phyloP scores from a whole-genome alignment of 2,329 filamentous ascomycete species.

The Fusarium hainanense region DNA sequence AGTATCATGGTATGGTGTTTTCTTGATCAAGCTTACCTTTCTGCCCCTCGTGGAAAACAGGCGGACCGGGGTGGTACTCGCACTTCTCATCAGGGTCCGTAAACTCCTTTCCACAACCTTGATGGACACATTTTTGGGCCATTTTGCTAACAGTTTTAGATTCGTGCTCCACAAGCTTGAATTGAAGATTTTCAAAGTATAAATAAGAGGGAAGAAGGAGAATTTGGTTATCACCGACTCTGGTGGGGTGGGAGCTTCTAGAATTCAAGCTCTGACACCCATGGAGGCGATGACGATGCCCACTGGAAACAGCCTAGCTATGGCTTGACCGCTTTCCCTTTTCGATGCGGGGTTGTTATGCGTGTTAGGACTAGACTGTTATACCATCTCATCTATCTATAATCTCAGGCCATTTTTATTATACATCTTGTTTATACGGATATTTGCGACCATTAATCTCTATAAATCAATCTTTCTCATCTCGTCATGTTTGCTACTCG shows the following conservation, averaged over 20 bases:
- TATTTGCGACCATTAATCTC: not conserved
- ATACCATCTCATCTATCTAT: not conserved
- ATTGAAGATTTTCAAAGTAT: conserved; percentile 12
- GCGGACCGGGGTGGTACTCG: conserved; percentile 91
- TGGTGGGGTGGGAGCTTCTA: conserved; percentile 56
- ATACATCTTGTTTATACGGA: not conserved
- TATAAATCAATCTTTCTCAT: not conserved
- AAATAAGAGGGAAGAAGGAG: conserved; percentile 2
- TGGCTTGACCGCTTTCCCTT: conserved; percentile 52
- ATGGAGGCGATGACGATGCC: conserved; percentile 44
- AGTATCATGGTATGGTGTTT: not conserved
- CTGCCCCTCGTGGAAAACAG: conserved; percentile 96
- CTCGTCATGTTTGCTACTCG: conserved; percentile 62
- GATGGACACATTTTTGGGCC: conserved; percentile 92
- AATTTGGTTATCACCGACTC: conserved; percentile 22
- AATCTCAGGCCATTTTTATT: conserved; percentile 29
- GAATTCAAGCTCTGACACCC: conserved; percentile 46
- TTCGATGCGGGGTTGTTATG: conserved; percentile 47
- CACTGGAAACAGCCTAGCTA: conserved; percentile 15
- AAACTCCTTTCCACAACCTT: conserved; percentile 92
- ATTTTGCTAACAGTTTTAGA: conserved; percentile 54
- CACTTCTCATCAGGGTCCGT: conserved; percentile 85
- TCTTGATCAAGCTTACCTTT: conserved; percentile 74
- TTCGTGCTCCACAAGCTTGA: conserved; percentile 4
- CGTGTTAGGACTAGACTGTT: not conserved